Conservation (phyloP, 768 basidiomycete genomes). For the Coprinopsis marcescibilis region DNA sequence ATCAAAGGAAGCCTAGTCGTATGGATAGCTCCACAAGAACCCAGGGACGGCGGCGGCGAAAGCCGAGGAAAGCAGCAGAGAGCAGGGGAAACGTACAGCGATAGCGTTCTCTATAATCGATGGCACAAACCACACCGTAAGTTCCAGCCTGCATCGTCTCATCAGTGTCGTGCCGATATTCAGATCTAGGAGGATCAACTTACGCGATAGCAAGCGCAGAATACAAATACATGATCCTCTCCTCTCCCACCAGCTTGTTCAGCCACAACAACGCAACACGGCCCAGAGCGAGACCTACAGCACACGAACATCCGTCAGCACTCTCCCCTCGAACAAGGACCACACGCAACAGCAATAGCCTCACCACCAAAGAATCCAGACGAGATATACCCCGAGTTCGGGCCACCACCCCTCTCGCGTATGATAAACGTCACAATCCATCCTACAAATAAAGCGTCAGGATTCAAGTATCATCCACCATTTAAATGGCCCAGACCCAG, state of each 20-base stretch:
- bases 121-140: conserved; percentile 66
- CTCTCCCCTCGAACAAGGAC: too few relatives aligned
- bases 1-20: not conserved
- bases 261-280: conserved; percentile 51
- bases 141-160: conserved; percentile 46
- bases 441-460: conserved; percentile 24
- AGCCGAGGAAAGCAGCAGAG: too few relatives aligned
- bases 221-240: conserved; percentile 4
- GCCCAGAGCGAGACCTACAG: conserved; percentile 50
- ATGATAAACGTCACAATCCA: conserved; percentile 56
- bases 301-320: too few relatives aligned
- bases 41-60: too few relatives aligned
- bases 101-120: conserved; percentile 61
- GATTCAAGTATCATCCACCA: not conserved
- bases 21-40: too few relatives aligned
- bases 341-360: too few relatives aligned
- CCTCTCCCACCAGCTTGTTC: conserved; percentile 44
- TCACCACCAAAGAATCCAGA: conserved; percentile 19
- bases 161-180: not conserved
- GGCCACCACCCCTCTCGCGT: conserved; percentile 22
- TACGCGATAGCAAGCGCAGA: conserved; percentile 28
- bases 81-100: conserved; percentile 30
- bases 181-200: conserved; percentile 1
- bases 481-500: not conserved
- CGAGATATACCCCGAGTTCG: conserved; percentile 10